Conservation (phyloP, 2,329 filamentous ascomycete genomes). For the Fusarium nodosum region DNA sequence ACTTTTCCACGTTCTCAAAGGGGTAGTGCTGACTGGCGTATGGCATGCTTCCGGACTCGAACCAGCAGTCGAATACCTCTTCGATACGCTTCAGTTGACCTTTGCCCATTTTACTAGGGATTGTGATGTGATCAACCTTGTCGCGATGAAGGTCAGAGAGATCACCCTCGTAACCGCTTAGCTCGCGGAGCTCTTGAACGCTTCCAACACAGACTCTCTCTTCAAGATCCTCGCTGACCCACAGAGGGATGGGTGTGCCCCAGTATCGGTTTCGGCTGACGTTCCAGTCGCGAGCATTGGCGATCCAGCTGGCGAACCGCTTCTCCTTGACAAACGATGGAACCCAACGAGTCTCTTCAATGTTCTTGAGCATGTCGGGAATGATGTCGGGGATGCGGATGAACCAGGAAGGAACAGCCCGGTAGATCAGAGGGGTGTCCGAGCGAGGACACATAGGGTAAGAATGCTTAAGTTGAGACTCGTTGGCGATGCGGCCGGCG, state of each 20-base stretch:
- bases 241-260: conserved; percentile 92
- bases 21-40: conserved; percentile 93
- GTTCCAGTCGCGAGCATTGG: conserved; percentile 94
- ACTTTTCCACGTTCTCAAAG: conserved; percentile 87
- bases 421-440: conserved; percentile 94
- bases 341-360: conserved; percentile 92
- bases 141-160: conserved; percentile 90
- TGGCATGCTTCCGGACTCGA: conserved; percentile 96
- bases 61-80: conserved; percentile 97
- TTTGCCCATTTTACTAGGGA: conserved; percentile 89
- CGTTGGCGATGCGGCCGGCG: conserved; percentile 81
- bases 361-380: conserved; percentile 90
- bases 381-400: conserved; percentile 87
- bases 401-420: conserved; percentile 94
- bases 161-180: conserved; percentile 88
- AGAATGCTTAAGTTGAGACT: conserved; percentile 89
- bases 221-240: conserved; percentile 90
- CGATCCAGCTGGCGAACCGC: conserved; percentile 92
- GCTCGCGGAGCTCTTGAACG: conserved; percentile 82
- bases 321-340: conserved; percentile 91
- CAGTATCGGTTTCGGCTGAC: conserved; percentile 94
- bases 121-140: conserved; percentile 93
- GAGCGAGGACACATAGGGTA: conserved; percentile 95
- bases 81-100: conserved; percentile 83
- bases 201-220: conserved; percentile 91